Percentiles rank a stretch among this genome's conserved stretches.
Evolutionary conservation across 805 yeast species (phyloP).

Genomic region (Nakazawaea anatomiae): DNA sequence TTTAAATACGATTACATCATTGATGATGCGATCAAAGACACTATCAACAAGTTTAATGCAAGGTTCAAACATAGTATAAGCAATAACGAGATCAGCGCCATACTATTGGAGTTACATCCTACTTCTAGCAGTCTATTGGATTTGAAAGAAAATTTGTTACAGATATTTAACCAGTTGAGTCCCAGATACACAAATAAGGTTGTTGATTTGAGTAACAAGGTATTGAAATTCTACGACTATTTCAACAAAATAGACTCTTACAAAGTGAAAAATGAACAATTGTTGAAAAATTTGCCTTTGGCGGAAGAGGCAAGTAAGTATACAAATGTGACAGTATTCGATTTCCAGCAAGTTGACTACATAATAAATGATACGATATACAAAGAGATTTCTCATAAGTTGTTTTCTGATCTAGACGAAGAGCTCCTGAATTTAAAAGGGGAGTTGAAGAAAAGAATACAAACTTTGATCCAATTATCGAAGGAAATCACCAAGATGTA

Average conservation of each 20-base stretch:
- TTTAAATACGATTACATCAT: conserved; percentile 9
- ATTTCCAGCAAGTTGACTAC: conserved; percentile 16
- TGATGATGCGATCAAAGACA: conserved; percentile 3
- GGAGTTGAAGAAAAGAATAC: conserved; percentile 16
- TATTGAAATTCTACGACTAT: conserved; percentile 18
- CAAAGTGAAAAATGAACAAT: conserved; percentile 4
- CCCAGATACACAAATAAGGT: conserved; percentile 21
- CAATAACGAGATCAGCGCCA: conserved; percentile 4
- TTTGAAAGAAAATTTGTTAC: conserved; percentile 6
- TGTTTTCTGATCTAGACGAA: conserved; percentile 19
- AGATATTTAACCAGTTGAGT: conserved; percentile 10
- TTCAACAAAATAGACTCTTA: conserved; percentile 17
- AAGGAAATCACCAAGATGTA: conserved; percentile 3
- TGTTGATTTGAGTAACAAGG: conserved; percentile 15
- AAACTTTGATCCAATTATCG: conserved; percentile 17
- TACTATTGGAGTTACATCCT: conserved; percentile 7
- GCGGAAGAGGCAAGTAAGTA: conserved; percentile 13
- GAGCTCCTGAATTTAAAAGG: conserved; percentile 23
- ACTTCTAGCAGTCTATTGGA: not conserved
- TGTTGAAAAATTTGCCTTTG: conserved; percentile 20
- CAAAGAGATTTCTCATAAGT: conserved; percentile 18
- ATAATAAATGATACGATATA: conserved; percentile 23
- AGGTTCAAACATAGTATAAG: conserved; percentile 7
- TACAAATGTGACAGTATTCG: conserved; percentile 9
- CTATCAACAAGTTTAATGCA: conserved; percentile 1